Base-by-base conservation (phyloP, 2,329 filamentous ascomycete genomes). In the Aspergillus pseudotamarii region DNA sequence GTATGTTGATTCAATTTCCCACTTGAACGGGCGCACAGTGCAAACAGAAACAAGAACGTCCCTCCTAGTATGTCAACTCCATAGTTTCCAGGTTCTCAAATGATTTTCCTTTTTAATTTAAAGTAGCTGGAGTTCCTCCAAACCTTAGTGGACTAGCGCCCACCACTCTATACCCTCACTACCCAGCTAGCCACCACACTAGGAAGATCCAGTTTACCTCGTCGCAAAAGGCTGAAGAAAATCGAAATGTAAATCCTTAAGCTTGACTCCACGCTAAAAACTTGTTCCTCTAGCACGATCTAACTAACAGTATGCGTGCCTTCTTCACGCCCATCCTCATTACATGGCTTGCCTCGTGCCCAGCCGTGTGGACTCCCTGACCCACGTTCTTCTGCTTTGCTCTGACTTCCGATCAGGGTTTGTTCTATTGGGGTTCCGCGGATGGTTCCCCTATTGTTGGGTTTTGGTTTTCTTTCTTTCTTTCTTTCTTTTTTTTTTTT, bases 301-400 rank as follows among this genome's bases (percentile, higher is more conserved):
- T 28, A 55, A 46, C 56, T 30, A 34, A 34, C 32, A 34, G 32
- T 34, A 64, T 64, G 41, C 43, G 57, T 56, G 41, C 54, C 8
- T 51, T 59, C 34, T 34, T 54, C 46, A 45, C 46, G 46, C 32
- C 6, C 10, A 38, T 38, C 26, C 48, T 21, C 46, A 46, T 55
- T 36, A 55, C 62, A 61, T 64, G 59, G 62, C 62, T 30, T 46
- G 41, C 62, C 62, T 64, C 62, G 62, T 64, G 62, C 59, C 19
- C 41, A 50, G 45, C 41, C 48, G 59, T 57, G 59, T 64, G 62
- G 48, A 45, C 26, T 43, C 21, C n/a, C 21, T 30, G 51, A 55
- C 51, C 51, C 51, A 55, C 48, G 50, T 55, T 60, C 34, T 12
- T 48, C n/a, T 48, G 23, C 6, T 11, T 36, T n/a, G 16, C 26